These are phyloP conservation scores for Fusarium multiceps DNA, from an alignment of 2,329 filamentous ascomycete species.

Conservation along the genomic window DNA sequence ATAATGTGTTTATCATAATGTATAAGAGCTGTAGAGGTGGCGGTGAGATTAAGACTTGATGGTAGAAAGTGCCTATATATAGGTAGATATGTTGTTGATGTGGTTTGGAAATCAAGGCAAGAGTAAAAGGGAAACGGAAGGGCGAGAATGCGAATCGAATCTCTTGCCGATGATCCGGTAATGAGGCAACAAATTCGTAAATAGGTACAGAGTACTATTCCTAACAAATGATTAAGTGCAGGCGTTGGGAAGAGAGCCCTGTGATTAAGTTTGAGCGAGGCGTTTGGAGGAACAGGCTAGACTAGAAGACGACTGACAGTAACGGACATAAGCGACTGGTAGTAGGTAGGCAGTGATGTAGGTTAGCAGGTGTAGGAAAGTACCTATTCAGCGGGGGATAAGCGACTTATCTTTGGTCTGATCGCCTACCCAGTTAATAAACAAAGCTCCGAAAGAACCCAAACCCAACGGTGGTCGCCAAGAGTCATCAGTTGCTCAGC, in stretches of 20 bases:
- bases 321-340: background rate
- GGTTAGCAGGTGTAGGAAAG: background rate
- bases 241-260: slow-evolving; percentile 5
- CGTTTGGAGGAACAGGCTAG: slow-evolving; percentile 17
- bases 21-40: background rate
- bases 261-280: slow-evolving; percentile 32
- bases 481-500: slow-evolving; percentile 32
- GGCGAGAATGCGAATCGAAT: slow-evolving; percentile 1
- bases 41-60: background rate
- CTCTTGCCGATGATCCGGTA: slow-evolving; percentile 15
- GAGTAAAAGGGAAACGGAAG: slow-evolving; percentile 3
- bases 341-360: background rate
- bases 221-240: slow-evolving; percentile 4
- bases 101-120: background rate
- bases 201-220: background rate
- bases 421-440: background rate
- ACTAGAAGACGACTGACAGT: background rate
- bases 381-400: background rate
- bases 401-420: slow-evolving; percentile 23
- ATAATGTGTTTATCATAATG: slow-evolving; percentile 42
- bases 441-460: background rate
- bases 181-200: background rate
- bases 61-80: slow-evolving; percentile 2
- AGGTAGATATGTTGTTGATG: slow-evolving; percentile 4
- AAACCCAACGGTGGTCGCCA: slow-evolving; percentile 16